These are phyloP conservation scores for Mucor piriformis DNA, from an alignment of 371 early-diverging fungal genomes.

Conservation along the genomic window DNA sequence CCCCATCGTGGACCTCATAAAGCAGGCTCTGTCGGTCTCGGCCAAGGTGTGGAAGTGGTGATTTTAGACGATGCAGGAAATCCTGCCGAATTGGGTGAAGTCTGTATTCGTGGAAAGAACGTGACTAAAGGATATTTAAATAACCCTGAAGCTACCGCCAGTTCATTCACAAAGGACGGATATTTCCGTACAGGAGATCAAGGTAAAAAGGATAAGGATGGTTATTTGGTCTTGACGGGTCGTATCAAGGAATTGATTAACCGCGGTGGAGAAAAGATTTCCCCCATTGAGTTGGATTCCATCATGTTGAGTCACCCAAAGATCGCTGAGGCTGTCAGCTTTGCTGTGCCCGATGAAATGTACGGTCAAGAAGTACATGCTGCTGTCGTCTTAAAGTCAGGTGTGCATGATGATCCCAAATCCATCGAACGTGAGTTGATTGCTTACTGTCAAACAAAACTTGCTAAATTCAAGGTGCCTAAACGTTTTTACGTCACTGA, in stretches of 20 bases:
- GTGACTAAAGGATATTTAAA: slow-evolving; percentile 83
- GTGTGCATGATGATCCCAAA: slow-evolving; percentile 27
- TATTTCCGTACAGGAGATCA: slow-evolving; percentile 87
- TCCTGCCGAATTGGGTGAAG: slow-evolving; percentile 71
- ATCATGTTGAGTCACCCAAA: slow-evolving; percentile 70
- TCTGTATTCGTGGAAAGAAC: slow-evolving; percentile 82
- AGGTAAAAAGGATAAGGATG: slow-evolving; percentile 73
- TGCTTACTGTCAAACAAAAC: slow-evolving; percentile 47
- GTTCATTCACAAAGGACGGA: slow-evolving; percentile 64
- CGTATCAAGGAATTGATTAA: slow-evolving; percentile 84
- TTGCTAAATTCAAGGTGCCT: slow-evolving; percentile 85
- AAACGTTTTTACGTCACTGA: slow-evolving; percentile 73
- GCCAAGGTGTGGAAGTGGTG: slow-evolving; percentile 78
- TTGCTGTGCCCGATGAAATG: slow-evolving; percentile 74
- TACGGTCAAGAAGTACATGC: slow-evolving; percentile 86
- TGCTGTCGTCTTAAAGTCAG: slow-evolving; percentile 62
- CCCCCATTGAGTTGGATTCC: slow-evolving; percentile 83
- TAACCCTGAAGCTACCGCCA: slow-evolving; percentile 76
- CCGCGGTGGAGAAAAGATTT: slow-evolving; percentile 83
- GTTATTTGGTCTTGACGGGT: slow-evolving; percentile 76
- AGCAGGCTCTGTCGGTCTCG: slow-evolving; percentile 83
- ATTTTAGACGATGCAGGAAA: slow-evolving; percentile 72
- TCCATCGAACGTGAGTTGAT: slow-evolving; percentile 50
- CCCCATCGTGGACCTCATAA: slow-evolving; percentile 72
- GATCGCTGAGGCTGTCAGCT: slow-evolving; percentile 80